Evolutionary conservation across 306 rosid species (phyloP).

Genomic region (Glycine tomentella): DNA sequence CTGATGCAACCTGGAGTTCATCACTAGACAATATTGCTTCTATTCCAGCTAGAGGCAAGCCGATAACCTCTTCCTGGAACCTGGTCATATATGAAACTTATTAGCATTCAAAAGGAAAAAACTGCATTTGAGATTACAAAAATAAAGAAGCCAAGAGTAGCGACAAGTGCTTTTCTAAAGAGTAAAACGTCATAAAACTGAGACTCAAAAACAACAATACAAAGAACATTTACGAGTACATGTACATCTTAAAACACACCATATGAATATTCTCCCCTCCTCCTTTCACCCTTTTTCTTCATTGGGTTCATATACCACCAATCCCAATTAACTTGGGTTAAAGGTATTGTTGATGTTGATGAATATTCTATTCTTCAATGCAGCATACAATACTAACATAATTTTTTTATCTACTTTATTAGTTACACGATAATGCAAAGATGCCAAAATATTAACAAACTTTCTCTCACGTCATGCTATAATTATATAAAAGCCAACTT

Average conservation of each 20-base stretch:
- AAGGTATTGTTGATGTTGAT: too few species aligned
- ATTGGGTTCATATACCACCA: too few species aligned
- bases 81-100: slow-evolving; percentile 53
- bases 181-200: neutral
- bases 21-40: slow-evolving; percentile 88
- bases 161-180: neutral
- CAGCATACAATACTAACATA: neutral
- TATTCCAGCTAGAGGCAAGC: slow-evolving; percentile 81
- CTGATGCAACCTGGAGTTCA: slow-evolving; percentile 91
- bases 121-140: slow-evolving; percentile 9
- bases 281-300: too few species aligned
- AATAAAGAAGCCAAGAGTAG: neutral
- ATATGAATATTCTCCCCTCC: too few species aligned
- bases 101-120: slow-evolving; percentile 38
- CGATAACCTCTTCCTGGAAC: slow-evolving; percentile 85
- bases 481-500: neutral
- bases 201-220: neutral
- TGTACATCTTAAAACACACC: too few species aligned
- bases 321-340: too few species aligned
- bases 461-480: slow-evolving; percentile 6
- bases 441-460: neutral
- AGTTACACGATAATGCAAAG: neutral
- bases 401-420: neutral
- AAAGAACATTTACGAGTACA: too few species aligned
- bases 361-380: slow-evolving; percentile 1